phyloP scores from a whole-genome alignment of 2,329 filamentous ascomycete species.

The Chalara sp. region DNA sequence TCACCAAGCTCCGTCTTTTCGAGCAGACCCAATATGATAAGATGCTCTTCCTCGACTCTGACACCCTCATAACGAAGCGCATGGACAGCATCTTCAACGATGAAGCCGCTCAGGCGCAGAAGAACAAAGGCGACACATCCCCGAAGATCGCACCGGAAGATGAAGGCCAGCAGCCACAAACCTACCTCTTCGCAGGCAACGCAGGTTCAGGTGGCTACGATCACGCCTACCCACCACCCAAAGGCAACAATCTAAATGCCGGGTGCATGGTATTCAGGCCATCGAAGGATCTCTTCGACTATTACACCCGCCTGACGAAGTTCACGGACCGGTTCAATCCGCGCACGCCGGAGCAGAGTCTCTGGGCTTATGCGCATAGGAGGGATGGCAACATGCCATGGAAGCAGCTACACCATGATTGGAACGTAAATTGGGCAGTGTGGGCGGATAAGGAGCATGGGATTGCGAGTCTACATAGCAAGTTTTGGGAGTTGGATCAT shows the following conservation, averaged over 20 bases:
- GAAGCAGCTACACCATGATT: constrained; percentile 23
- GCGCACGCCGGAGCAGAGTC: constrained; percentile 33
- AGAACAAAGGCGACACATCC: background rate
- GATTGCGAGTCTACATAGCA: too few relatives aligned
- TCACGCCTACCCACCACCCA: constrained; percentile 30
- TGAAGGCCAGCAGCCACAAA: constrained; percentile 25
- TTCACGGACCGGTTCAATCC: constrained; percentile 32
- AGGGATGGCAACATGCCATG: constrained; percentile 35
- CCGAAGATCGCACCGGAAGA: constrained; percentile 15
- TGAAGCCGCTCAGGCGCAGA: background rate
- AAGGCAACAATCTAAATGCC: constrained; percentile 28
- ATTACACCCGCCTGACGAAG: constrained; percentile 31
- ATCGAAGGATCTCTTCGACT: constrained; percentile 30
- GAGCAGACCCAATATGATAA: constrained; percentile 28
- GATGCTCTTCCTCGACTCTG: constrained; percentile 31
- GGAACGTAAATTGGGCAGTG: too few relatives aligned
- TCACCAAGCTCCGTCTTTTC: constrained; percentile 31
- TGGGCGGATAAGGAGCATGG: too few relatives aligned
- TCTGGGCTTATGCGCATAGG: constrained; percentile 38
- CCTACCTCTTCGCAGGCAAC: constrained; percentile 29
- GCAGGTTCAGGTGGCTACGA: constrained; percentile 29
- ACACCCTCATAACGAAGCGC: constrained; percentile 25
- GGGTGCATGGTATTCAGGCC: constrained; percentile 36
- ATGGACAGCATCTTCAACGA: constrained; percentile 31
- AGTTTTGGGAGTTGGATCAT: too few relatives aligned